Conservation (phyloP, 495 filamentous ascomycete species). For the Podospora comata region DNA sequence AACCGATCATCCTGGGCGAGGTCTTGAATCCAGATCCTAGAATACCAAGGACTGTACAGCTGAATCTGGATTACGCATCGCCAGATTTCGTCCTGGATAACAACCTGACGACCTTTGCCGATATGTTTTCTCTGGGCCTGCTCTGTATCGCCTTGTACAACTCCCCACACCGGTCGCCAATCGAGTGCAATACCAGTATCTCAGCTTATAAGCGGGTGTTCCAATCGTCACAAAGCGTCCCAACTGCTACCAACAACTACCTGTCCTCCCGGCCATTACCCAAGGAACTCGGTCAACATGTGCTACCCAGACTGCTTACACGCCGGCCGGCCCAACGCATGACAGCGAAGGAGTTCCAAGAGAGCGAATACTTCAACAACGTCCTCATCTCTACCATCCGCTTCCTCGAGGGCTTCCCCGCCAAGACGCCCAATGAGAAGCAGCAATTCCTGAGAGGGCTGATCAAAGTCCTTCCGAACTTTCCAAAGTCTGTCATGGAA, state of each 20-base stretch:
- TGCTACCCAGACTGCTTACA: conserved; percentile 81
- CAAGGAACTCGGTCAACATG: conserved; percentile 65
- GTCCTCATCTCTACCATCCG: conserved; percentile 93
- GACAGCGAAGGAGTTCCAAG: conserved; percentile 87
- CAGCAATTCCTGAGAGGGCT: conserved; percentile 86
- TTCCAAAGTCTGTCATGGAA: conserved; percentile 87
- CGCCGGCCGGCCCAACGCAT: conserved; percentile 80
- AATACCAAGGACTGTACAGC: conserved; percentile 75
- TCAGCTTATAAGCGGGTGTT: conserved; percentile 81
- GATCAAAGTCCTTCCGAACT: conserved; percentile 79
- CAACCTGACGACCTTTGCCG: conserved; percentile 72
- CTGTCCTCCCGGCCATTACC: conserved; percentile 75
- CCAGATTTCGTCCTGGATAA: conserved; percentile 91
- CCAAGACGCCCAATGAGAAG: conserved; percentile 90
- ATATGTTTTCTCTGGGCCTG: conserved; percentile 90
- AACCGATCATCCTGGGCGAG: conserved; percentile 76
- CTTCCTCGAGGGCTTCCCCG: conserved; percentile 83
- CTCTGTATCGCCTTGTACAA: conserved; percentile 90
- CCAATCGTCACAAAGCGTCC: conserved; percentile 68
- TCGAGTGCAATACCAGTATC: conserved; percentile 73
- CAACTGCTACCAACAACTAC: conserved; percentile 76
- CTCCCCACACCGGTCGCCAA: conserved; percentile 79
- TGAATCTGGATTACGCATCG: conserved; percentile 88
- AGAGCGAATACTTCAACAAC: conserved; percentile 93
- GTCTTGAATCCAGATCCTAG: conserved; percentile 82